phyloP scores from a whole-genome alignment of 768 basidiomycete species.

The Wakefieldia striispora region DNA sequence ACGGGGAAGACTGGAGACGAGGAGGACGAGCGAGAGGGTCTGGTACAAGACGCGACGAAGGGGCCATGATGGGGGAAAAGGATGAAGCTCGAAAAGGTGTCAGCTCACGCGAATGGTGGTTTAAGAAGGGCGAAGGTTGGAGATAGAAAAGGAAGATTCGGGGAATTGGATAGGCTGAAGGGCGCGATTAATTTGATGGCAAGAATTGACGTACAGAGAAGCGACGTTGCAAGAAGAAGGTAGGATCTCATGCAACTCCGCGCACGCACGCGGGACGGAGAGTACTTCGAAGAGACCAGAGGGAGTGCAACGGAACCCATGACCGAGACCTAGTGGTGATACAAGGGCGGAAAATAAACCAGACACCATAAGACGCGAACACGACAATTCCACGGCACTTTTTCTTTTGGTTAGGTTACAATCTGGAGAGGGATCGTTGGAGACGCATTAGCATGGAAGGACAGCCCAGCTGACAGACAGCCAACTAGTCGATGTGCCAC shows the following conservation, averaged over 20 bases:
- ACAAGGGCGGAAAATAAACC: conserved; percentile 1
- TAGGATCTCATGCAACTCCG: conserved; percentile 25
- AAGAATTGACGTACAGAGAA: conserved; percentile 37
- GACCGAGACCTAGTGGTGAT: conserved; percentile 11
- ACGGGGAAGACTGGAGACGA: conserved; percentile 62
- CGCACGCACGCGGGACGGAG: conserved; percentile 20
- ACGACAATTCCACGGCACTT: conserved; percentile 6
- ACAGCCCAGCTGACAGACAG: conserved; percentile 14
- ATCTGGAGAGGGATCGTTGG: conserved; percentile 14
- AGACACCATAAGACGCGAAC: not conserved
- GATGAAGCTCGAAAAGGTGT: conserved; percentile 32
- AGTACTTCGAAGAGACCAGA: conserved; percentile 17
- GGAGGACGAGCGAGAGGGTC: conserved; percentile 36
- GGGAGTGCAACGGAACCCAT: conserved; percentile 8
- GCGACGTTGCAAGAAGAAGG: conserved; percentile 20
- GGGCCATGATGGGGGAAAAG: conserved; percentile 27
- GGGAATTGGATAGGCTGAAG: conserved; percentile 30
- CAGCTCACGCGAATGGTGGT: conserved; percentile 25
- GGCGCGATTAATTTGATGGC: conserved; percentile 32
- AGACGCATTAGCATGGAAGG: conserved; percentile 6
- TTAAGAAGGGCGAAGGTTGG: conserved; percentile 33
- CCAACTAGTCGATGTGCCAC: not conserved
- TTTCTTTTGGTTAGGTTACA: conserved; percentile 8
- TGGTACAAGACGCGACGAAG: conserved; percentile 22
- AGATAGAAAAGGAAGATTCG: conserved; percentile 34